These are phyloP conservation scores for Gossypium mustelinum DNA, from an alignment of 345 rosid species.

Conservation along the genomic window DNA sequence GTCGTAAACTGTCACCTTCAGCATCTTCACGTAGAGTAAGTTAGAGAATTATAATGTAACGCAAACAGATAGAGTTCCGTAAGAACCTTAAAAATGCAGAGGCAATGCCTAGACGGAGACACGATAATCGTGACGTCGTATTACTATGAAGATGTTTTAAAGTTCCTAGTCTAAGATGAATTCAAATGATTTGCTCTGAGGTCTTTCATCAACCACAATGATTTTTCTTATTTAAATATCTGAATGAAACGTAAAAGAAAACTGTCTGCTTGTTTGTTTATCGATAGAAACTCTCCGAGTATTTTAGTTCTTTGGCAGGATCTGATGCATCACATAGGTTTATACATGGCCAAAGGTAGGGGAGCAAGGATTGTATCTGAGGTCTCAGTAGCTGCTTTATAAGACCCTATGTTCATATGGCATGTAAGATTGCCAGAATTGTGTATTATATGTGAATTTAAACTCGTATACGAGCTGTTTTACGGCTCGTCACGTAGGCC, in stretches of 20 bases:
- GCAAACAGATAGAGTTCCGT: no score
- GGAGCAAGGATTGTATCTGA: constrained; percentile 84
- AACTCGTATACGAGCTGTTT: neutral
- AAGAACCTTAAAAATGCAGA: no score
- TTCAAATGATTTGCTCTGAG: neutral
- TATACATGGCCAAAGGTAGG: constrained; percentile 73
- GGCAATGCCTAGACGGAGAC: no score
- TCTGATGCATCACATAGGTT: constrained; percentile 84
- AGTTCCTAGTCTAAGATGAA: neutral
- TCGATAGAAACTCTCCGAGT: neutral
- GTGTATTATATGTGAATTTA: neutral
- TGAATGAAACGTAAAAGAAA: neutral
- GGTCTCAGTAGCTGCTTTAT: constrained; percentile 35
- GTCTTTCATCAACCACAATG: neutral
- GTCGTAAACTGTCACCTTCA: no score
- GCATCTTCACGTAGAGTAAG: no score
- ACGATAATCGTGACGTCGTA: no score
- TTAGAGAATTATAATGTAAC: no score
- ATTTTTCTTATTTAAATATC: neutral
- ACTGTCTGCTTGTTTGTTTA: neutral
- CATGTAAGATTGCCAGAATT: neutral
- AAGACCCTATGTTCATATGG: neutral
- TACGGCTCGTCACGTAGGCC: neutral
- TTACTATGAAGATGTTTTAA: neutral
- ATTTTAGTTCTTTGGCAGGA: constrained; percentile 40